Conservation (phyloP, 306 rosid species). For the Cucurbita pepo region DNA sequence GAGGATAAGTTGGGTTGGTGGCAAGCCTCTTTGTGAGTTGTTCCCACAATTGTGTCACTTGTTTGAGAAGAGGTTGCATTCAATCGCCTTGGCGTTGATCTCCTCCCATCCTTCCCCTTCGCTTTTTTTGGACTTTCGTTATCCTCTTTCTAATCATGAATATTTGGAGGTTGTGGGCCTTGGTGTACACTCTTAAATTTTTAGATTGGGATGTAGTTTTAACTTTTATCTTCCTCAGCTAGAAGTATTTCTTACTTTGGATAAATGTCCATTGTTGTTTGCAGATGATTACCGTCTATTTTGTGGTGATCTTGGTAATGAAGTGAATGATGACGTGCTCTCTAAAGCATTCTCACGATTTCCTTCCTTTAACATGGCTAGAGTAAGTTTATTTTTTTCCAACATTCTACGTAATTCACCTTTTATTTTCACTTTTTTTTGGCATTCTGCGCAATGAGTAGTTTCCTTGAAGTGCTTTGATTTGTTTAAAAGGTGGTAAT, state of each 20-base stretch:
- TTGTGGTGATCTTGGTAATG: slow-evolving; percentile 95
- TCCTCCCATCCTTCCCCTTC: not conserved
- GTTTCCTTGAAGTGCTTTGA: slow-evolving; percentile 46
- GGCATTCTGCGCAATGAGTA: slow-evolving; percentile 36
- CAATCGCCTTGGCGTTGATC: not conserved
- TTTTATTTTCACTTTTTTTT: slow-evolving; percentile 11
- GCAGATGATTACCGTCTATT: slow-evolving; percentile 85
- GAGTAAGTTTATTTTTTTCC: slow-evolving; percentile 33
- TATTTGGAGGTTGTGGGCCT: not conserved
- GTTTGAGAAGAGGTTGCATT: not conserved
- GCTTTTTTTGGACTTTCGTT: not conserved
- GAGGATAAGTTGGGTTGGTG: not conserved
- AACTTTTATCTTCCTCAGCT: not conserved
- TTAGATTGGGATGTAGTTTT: not conserved
- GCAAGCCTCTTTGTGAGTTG: not conserved
- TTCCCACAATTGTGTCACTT: not conserved
- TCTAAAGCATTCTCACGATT: slow-evolving; percentile 85
- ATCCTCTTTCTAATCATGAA: not conserved
- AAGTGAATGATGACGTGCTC: slow-evolving; percentile 95
- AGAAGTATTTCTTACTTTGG: not conserved
- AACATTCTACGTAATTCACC: not conserved
- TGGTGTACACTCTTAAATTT: not conserved
- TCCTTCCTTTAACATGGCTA: slow-evolving; percentile 85
- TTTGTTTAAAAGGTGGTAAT: slow-evolving; percentile 41
- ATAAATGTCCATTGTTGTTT: slow-evolving; percentile 4